Base-by-base conservation (phyloP, 2,329 filamentous ascomycete species). In the Keithomyces neogunnii region DNA sequence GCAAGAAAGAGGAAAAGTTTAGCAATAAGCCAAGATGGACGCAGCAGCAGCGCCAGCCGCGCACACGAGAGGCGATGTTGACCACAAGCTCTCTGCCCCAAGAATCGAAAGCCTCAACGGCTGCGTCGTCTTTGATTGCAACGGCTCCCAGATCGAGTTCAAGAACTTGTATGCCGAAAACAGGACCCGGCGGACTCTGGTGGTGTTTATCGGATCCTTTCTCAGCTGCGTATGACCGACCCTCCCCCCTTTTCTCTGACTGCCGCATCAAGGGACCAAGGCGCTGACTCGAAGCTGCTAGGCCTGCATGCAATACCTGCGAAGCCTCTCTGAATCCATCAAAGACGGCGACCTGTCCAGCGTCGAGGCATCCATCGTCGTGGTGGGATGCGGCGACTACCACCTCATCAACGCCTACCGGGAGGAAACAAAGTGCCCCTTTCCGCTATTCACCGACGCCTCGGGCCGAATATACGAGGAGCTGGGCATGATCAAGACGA, bases 131-230 rank as follows among this genome's bases (percentile, higher is more conserved):
- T 74, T 86, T 43, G 84, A 87, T 64, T 71, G 72, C 38, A 66
- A 83, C 52, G 82, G 83, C 51, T 67, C 76, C 11, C 75, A 76
- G 43, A 70, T 77, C 19, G 19, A 19, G 0, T 89, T 89, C 66
- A 78, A 78, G 65, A 81, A 76, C 58, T 68, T 88, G 31, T 85
- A 84, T 63, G 74, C 72, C 35, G 78, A 80, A 3, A 71, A 65
- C 45, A 77, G 78, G 3, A 71, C 77, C 10, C 70, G 75, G 19
- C 72, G 82, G 3, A 80, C 88, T 31, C 73, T 91, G 33, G 68
- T 89, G 42, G 80, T 90, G 57, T 90, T 91, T 63, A 76, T 91
- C 52, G 78, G 87, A 44, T 86, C 90, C 69, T 91, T 90, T 68
- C 89, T 88, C 73, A 90, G 87, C 63, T 85, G 85, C 36, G 86